A percentile compares a stretch with the other conserved stretches of the same genome.
Conservation (phyloP, 306 rosid genomes). For the Citrullus colocynthis region DNA sequence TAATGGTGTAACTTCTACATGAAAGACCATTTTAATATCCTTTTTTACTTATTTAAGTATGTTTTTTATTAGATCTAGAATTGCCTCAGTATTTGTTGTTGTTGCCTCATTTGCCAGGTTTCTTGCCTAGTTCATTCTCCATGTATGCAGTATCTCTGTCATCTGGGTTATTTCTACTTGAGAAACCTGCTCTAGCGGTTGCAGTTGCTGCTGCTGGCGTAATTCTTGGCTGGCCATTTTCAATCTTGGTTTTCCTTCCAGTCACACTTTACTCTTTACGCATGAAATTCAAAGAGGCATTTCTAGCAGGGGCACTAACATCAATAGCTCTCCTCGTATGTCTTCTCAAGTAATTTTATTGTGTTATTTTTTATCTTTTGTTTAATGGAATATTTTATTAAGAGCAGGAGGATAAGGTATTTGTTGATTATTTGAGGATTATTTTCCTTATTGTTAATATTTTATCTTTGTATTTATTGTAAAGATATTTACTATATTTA, state of each 20-base stretch:
- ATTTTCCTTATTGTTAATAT: too few relatives aligned
- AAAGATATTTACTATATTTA: too few relatives aligned
- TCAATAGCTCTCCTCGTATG: conserved; percentile 76
- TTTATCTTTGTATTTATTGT: too few relatives aligned
- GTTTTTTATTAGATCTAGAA: conserved; percentile 9
- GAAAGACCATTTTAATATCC: background rate
- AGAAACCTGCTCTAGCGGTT: conserved; percentile 65
- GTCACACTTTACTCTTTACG: conserved; percentile 57
- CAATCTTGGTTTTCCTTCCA: conserved; percentile 85
- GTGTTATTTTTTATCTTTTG: background rate
- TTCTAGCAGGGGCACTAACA: conserved; percentile 58
- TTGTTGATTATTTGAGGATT: too few relatives aligned
- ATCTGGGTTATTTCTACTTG: conserved; percentile 83
- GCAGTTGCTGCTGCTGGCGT: conserved; percentile 73
- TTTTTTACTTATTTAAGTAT: background rate
- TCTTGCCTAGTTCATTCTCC: conserved; percentile 97
- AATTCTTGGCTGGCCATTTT: conserved; percentile 99
- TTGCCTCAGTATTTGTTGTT: conserved; percentile 1
- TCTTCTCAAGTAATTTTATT: conserved; percentile 9
- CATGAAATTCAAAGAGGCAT: conserved; percentile 48
- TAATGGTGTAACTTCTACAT: background rate
- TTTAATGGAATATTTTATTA: background rate
- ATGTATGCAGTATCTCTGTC: conserved; percentile 91
- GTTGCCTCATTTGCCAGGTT: conserved; percentile 42
- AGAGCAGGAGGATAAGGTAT: background rate